Evolutionary conservation across 148 eudicot genomes (phyloP).

Genomic region (Silene latifolia): DNA sequence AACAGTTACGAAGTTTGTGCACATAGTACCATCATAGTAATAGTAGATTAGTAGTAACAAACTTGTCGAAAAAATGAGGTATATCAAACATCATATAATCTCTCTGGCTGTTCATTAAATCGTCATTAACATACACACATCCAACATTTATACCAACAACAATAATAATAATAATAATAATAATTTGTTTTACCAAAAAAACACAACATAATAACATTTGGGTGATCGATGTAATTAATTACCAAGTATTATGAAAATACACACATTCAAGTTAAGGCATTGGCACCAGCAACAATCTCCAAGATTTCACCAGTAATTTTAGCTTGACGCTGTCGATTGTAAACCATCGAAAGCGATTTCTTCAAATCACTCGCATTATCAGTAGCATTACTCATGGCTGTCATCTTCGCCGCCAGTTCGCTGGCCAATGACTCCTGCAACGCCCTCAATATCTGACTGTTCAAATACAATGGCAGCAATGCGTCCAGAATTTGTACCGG

Average conservation of each 20-base stretch:
- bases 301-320: slow-evolving; percentile 85
- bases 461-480: slow-evolving; percentile 60
- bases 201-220: neutral
- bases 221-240: neutral
- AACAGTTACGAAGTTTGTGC: too few species aligned
- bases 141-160: slow-evolving; percentile 13
- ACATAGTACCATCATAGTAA: too few species aligned
- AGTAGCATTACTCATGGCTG: slow-evolving; percentile 73
- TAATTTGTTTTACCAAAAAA: neutral
- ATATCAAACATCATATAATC: neutral
- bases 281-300: slow-evolving; percentile 93
- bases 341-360: slow-evolving; percentile 43
- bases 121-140: neutral
- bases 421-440: slow-evolving; percentile 76
- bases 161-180: too few species aligned
- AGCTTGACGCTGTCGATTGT: slow-evolving; percentile 74
- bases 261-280: slow-evolving; percentile 13
- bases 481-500: slow-evolving; percentile 92
- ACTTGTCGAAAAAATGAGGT: too few species aligned
- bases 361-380: slow-evolving; percentile 67
- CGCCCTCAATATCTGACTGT: slow-evolving; percentile 77
- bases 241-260: neutral
- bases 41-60: too few species aligned
- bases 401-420: slow-evolving; percentile 81
- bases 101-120: slow-evolving; percentile 1